phyloP scores from a whole-genome alignment of 2,329 filamentous ascomycete species.

The Chaetomium sp. region DNA sequence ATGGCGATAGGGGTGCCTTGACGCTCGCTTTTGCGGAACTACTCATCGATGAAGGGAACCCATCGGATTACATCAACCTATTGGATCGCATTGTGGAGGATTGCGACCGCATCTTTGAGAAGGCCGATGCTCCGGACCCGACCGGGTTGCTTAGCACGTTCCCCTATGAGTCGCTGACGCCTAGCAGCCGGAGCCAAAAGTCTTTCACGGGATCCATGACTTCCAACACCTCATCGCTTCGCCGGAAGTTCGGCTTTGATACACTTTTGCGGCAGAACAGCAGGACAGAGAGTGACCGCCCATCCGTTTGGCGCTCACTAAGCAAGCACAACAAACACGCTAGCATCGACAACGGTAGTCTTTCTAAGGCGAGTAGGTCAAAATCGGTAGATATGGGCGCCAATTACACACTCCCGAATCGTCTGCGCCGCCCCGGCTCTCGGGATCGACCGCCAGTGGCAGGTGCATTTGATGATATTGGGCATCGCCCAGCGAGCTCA shows the following conservation, averaged over 20 bases:
- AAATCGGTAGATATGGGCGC: slow-evolving; percentile 69
- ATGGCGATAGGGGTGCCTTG: slow-evolving; percentile 80
- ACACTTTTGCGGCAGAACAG: slow-evolving; percentile 71
- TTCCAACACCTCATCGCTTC: slow-evolving; percentile 80
- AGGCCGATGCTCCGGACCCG: slow-evolving; percentile 33
- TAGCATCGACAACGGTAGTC: slow-evolving; percentile 53
- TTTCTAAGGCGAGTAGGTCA: slow-evolving; percentile 64
- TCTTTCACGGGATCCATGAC: slow-evolving; percentile 67
- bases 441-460: slow-evolving; percentile 55
- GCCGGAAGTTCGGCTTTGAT: slow-evolving; percentile 77
- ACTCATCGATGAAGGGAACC: slow-evolving; percentile 67
- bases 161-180: slow-evolving; percentile 54
- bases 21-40: slow-evolving; percentile 86
- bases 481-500: slow-evolving; percentile 49
- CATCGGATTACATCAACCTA: slow-evolving; percentile 79
- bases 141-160: slow-evolving; percentile 37
- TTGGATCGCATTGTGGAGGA: slow-evolving; percentile 86
- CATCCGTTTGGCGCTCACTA: slow-evolving; percentile 78
- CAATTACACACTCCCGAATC: slow-evolving; percentile 36
- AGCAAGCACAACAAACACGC: slow-evolving; percentile 68
- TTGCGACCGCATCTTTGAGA: slow-evolving; percentile 80
- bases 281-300: slow-evolving; percentile 62
- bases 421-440: slow-evolving; percentile 46
- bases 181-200: slow-evolving; percentile 51
- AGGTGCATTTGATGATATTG: slow-evolving; percentile 54